Evolutionary conservation across 148 eudicot genomes (phyloP), one percentile per base, ranked within the genome.

Genomic region (Nepenthes gracilis): DNA sequence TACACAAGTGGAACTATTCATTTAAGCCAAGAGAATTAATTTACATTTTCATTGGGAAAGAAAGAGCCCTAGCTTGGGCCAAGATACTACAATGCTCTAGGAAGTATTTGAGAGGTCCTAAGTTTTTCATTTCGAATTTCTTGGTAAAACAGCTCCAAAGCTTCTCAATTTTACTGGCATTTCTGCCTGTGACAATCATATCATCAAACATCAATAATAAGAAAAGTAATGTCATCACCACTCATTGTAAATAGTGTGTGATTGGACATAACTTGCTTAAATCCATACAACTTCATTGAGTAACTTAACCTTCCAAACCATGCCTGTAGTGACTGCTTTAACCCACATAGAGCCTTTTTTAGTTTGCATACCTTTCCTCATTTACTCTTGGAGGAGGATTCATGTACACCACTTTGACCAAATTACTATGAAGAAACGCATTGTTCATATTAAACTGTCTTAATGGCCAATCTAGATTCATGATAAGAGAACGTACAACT

Each of bases 51-150:
- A 12, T 23, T 13, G 34, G 9, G 58, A 55, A 15, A 55, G 7
- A 23, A 55, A 32, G 4, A 55, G 33, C 2, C 58, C 58, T 5
- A 13, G 9, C 11, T 9, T 5, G 6, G 36, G 2, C 15, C 12
- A 4, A 4, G 6, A 15, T 5, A 55, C 58, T 33, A 2, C 35
- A 55, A 23, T 23, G 6, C 58, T 23, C 34, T 5, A 23, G 35
- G n/a, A 55, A 35, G 12, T 23, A 55, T 8, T 36, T 35, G 6
- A 35, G 7, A 2, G 8, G 3, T 5, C 2, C 33, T 43, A n/a
- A 35, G 61, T 58, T 43, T 36, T 58, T 58, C 23, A 58, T 58
- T 32, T 58, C 45, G n/a, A 58, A 58, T 15, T 58, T 43, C 3
- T 13, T 2, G 7, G 6, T 7, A 5, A 37, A 9, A 58, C 6